Evolutionary conservation across 768 basidiomycete species (phyloP), one percentile per base, ranked within the genome.

Genomic region (Rhodotorula babjevae): DNA sequence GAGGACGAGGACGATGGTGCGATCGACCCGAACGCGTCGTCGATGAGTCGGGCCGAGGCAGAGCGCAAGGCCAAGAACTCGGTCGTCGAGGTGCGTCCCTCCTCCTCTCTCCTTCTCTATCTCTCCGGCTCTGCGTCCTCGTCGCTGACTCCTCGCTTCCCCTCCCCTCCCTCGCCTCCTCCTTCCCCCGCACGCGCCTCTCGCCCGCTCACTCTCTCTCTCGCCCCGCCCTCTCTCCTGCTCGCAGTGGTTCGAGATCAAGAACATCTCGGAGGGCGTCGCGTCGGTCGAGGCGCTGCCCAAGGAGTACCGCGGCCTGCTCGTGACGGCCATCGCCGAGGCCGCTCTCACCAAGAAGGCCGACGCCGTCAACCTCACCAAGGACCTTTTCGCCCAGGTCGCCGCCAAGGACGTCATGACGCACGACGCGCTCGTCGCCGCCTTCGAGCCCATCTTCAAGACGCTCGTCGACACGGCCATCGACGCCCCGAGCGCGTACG

Each of bases 401-500:
- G 82, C 84, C 46, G 84, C 84, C 56, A 90, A 88, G 82, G 84
- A 83, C 55, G 82, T 88, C 44, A 87, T 88, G 74, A 83, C 87
- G 1, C 62, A 84, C 9, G 85, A 84, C 9, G 80, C 85, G 2
- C 53, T 76, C 7, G 88, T 96, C 80, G 85, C 88, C 69, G 91
- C 92, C 23, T 87, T 95, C 80, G 79, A 79, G 59, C 84, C 85
- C 1, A 84, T 87, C 63, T 87, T 88, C 40, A 91, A 92, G 81
- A 82, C 88, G 67, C 84, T 98, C 77, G 92, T 93, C 77, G 93
- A 97, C 79, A 86, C 93, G 69, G 88, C 89, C 44, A 88, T 93
- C 76, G 93, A 98, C 80, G 90, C 90, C 59, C 94, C 95, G 16
- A 89, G 88, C 78, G 95, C 93, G 0, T 89, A 89, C 83, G 80